Conservation (phyloP, 2,329 filamentous ascomycete genomes). For the Diplocarpon rosae region DNA sequence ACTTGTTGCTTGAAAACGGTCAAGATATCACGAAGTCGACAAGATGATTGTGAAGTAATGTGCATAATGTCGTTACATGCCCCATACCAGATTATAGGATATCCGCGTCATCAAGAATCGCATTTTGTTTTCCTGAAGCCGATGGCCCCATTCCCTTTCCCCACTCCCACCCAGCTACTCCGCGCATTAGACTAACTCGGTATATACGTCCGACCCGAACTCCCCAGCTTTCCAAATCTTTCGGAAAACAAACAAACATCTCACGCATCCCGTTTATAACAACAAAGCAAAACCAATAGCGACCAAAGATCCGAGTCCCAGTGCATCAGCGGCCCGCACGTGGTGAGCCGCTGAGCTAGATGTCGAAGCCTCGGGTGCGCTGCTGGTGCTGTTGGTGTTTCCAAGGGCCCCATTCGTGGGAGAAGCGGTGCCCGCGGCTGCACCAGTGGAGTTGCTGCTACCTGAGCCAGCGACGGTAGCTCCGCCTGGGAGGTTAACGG, state of each 20-base stretch:
- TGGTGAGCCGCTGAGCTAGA: constrained; percentile 3
- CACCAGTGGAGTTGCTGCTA: constrained; percentile 2
- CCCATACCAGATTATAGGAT: too few relatives aligned
- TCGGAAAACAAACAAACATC: too few relatives aligned
- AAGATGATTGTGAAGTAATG: too few relatives aligned
- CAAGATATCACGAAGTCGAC: too few relatives aligned
- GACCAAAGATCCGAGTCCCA: constrained; percentile 10
- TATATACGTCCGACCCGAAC: too few relatives aligned
- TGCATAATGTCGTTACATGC: too few relatives aligned
- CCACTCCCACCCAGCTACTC: too few relatives aligned
- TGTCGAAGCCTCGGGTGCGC: background rate
- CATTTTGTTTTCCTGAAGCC: too few relatives aligned
- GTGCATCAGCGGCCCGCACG: constrained; percentile 1
- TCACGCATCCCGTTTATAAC: constrained; percentile 3
- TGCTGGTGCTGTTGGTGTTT: background rate
- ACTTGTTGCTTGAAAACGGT: too few relatives aligned
- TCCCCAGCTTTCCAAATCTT: background rate
- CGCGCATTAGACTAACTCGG: too few relatives aligned
- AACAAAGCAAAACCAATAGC: constrained; percentile 13
- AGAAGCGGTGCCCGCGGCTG: background rate
- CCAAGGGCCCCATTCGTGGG: background rate
- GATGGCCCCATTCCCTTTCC: too few relatives aligned
- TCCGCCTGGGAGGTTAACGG: constrained; percentile 32
- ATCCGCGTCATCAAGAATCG: too few relatives aligned
- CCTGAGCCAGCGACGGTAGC: constrained; percentile 10